Base-by-base conservation (phyloP, 2,329 filamentous ascomycete genomes). In the Penicillium sp. region DNA sequence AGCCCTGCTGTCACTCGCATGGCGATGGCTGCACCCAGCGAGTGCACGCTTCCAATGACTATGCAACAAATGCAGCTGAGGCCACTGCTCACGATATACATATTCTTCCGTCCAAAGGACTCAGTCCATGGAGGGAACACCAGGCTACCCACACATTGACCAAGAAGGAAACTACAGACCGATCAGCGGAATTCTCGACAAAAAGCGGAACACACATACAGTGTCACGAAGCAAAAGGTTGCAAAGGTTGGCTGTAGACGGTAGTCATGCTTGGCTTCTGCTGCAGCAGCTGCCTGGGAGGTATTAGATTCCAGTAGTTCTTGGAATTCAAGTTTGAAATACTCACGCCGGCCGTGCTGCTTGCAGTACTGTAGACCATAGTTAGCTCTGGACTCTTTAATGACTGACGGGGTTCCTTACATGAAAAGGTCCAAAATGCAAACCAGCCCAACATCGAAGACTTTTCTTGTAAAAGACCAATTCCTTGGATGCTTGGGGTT, bases 1-100 rank as follows among this genome's bases (percentile, higher is more conserved):
- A 73, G 47, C 0, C 74, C 74, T 3, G 67, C 66, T 4, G 70
- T 15, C 23, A 73, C 63, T 4, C 74, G 63, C 16, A 70, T 69
- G 2, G 70, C 29, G n/a, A 69, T 51, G 2, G 70, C 62, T 0
- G 58, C 64, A 1, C 61, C 44, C 2, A 73, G 41, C 0, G 60
- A 63, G 4, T 57, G 66, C 1, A 63, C 58, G 0, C 64, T 46
- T 2, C 63, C 70, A 7, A 70, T 64, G 4, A 74, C 42, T 3
- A 72, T 33, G 35, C 59, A 66, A 35, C 57, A 60, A 19, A 60
- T 39, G 11, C 53, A 52, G 35, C 58, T 65, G 11, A 62, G 27
- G 2, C 43, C 50, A 3, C 58, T 53, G 32, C 63, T 62, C 15
- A 54, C 34, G 16, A 65, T 45, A 27, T 68, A 68, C 14, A 66